phyloP scores from a whole-genome alignment of 495 filamentous ascomycete species.

The Penicillium silybi region DNA sequence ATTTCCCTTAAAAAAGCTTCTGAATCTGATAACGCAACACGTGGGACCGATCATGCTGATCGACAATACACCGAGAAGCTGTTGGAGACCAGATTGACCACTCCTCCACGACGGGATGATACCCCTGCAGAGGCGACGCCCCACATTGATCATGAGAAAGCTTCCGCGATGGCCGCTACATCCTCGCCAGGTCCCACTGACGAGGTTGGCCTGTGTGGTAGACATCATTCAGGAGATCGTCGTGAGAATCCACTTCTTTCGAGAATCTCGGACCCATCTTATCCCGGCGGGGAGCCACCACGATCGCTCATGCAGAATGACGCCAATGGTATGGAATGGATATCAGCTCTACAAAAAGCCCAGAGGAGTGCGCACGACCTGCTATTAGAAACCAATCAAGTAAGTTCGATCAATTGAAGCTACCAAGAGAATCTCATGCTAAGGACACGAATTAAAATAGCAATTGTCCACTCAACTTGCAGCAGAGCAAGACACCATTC shows the following conservation, averaged over 20 bases:
- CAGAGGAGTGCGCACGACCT: constrained; percentile 20
- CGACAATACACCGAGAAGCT: neutral
- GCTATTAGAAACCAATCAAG: constrained; percentile 23
- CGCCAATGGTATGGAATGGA: constrained; percentile 19
- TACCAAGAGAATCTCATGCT: neutral
- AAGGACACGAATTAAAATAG: constrained; percentile 8
- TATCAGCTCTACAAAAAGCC: constrained; percentile 20
- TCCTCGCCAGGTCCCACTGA: neutral
- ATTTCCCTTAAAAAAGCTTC: neutral
- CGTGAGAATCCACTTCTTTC: neutral
- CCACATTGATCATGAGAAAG: neutral
- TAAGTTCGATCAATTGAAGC: constrained; percentile 7
- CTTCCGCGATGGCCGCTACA: neutral
- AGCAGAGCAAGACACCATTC: constrained; percentile 29
- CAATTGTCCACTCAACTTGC: constrained; percentile 26
- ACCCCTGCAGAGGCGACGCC: neutral
- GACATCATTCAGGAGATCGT: neutral
- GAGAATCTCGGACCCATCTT: neutral
- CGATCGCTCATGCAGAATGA: constrained; percentile 1
- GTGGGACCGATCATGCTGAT: neutral
- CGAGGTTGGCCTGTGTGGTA: neutral
- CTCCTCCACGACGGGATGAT: neutral
- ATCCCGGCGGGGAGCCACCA: neutral
- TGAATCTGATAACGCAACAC: no score
- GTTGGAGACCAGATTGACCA: neutral